A percentile compares a stretch with the other conserved stretches of the same genome.
phyloP scores from a whole-genome alignment of 1,284 basidiomycete species.

The Takashimella tepidaria region DNA sequence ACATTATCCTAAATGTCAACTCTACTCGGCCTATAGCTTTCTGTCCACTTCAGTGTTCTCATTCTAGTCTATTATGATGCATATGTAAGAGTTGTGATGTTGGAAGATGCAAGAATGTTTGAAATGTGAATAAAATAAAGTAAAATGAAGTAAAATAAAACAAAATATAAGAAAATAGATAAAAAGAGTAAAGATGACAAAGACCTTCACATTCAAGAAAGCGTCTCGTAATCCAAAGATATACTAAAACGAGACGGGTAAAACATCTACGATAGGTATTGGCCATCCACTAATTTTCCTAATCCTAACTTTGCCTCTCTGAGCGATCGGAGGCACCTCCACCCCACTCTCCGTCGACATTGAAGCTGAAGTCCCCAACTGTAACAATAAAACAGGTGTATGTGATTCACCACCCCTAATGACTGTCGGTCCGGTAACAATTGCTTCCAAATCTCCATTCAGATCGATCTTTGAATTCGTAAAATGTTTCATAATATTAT shows the following conservation, averaged over 20 bases:
- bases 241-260: not conserved
- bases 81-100: not conserved
- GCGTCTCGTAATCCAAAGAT: too few relatives aligned
- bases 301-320: not conserved
- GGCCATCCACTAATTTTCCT: not conserved
- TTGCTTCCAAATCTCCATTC: not conserved
- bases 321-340: not conserved
- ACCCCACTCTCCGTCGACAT: not conserved
- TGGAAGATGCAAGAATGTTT: not conserved
- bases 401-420: not conserved
- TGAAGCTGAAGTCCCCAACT: not conserved
- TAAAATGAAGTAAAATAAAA: not conserved
- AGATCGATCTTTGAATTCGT: not conserved
- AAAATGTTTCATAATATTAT: not conserved
- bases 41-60: too few relatives aligned
- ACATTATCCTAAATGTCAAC: too few relatives aligned
- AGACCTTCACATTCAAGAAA: not conserved
- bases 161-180: not conserved
- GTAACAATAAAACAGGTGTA: not conserved
- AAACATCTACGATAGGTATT: not conserved
- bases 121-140: not conserved
- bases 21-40: too few relatives aligned
- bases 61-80: too few relatives aligned
- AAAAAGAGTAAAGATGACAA: constrained; percentile 1
- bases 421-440: not conserved